These are phyloP conservation scores for Chaetomium fimeti DNA, from an alignment of 495 filamentous ascomycete genomes.

Conservation along the genomic window DNA sequence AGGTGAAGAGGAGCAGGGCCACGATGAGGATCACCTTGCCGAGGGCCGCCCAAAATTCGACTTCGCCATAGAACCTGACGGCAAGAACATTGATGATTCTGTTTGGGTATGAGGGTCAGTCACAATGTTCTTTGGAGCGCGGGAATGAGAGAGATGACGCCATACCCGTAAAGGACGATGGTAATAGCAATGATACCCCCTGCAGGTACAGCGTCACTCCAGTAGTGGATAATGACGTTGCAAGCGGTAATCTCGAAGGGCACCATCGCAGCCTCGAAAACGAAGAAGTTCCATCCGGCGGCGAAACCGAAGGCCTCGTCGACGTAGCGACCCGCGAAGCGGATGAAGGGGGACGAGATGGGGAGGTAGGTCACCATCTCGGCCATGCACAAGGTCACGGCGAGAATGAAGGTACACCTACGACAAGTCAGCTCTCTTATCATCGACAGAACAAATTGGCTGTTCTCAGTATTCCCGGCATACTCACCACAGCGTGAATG, in stretches of 20 bases:
- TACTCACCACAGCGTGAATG: slow-evolving; percentile 65
- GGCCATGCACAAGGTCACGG: slow-evolving; percentile 66
- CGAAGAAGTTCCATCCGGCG: slow-evolving; percentile 74
- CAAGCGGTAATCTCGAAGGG: slow-evolving; percentile 72
- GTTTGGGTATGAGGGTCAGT: background rate
- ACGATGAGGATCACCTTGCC: slow-evolving; percentile 69
- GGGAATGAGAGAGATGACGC: slow-evolving; percentile 13
- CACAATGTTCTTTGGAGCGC: background rate
- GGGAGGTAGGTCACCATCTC: slow-evolving; percentile 84
- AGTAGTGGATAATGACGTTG: slow-evolving; percentile 66
- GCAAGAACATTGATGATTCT: slow-evolving; percentile 60
- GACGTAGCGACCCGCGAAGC: slow-evolving; percentile 76
- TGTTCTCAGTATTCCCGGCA: background rate
- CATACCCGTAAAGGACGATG: slow-evolving; percentile 61
- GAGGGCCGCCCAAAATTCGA: slow-evolving; percentile 61
- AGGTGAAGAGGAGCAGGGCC: slow-evolving; percentile 66
- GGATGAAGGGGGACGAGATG: slow-evolving; percentile 78
- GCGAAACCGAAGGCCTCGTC: slow-evolving; percentile 69
- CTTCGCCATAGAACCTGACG: slow-evolving; percentile 62
- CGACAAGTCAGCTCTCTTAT: background rate
- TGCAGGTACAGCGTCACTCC: slow-evolving; percentile 62
- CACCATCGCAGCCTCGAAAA: slow-evolving; percentile 65
- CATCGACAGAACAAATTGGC: background rate
- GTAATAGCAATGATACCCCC: slow-evolving; percentile 62
- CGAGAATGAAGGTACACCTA: slow-evolving; percentile 65